Evolutionary conservation across 1,284 basidiomycete species (phyloP), one percentile per base, ranked within the genome.

Genomic region (Cryptococcus maquisensis): DNA sequence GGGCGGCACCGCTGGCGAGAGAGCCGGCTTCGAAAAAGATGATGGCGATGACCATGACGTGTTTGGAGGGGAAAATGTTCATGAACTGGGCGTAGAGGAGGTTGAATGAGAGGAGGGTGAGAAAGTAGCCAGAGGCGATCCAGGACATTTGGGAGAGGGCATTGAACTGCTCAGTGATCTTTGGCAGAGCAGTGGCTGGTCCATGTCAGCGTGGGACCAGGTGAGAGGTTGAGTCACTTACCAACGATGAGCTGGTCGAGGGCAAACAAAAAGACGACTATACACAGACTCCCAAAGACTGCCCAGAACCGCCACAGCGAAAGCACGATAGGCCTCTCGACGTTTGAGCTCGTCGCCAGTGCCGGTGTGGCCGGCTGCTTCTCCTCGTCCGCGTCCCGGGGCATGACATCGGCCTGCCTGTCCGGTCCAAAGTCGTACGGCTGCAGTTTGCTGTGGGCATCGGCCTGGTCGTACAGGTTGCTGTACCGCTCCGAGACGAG

Each of bases 1-100:
- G 75, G 0, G 82, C 78, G 16, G 79, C 76, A 40, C 74, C 82
- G 60, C 81, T 83, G 16, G 83, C 61, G 35, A 82, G 68, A 5
- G 78, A 79, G 3, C 82, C 82, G 32, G 81, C 49, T 49, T 80
- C 79, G 52, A 81, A 81, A 61, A 79, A 60, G 60, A 74, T 56
- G 51, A 80, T 71, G n/a, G 79, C 77, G 42, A 71, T 63, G 23
- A 79, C 62, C 60, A 78, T 74, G 55, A 76, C 69, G 47, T 69
- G 69, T 60, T 78, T 78, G 12, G 73, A 71, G 4, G 74, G 73
- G 61, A 78, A 74, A 60, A 77, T 66, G 42, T 68, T 67, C 43
- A 75, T 59, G 55, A 64, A 68, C 60, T 79, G 78, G 2, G 74
- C 65, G 63, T 73, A 78, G 47, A 75, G 62, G 28, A 79, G 63